A percentile compares a stretch with the other conserved stretches of the same genome.
These are phyloP conservation scores for Musa schizocarpa DNA, from an alignment of 176 grass and related monocot species.

Conservation along the genomic window DNA sequence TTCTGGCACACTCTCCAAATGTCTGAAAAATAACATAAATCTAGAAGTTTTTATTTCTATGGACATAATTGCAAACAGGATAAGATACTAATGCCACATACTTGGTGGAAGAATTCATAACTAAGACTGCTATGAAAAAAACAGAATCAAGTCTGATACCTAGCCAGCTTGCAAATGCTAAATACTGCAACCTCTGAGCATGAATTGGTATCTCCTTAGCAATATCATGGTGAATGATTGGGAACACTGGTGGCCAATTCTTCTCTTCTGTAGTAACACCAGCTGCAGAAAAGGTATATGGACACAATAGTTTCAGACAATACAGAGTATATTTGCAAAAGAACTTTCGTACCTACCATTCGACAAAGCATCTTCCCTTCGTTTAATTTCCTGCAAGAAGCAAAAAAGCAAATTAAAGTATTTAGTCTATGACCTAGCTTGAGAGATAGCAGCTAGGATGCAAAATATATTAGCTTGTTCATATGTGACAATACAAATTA, in stretches of 20 bases:
- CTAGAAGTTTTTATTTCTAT: background rate
- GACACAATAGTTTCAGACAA: background rate
- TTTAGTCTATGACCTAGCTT: background rate
- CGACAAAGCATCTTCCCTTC: conserved; percentile 61
- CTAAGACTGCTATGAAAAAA: background rate
- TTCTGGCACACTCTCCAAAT: too few relatives aligned
- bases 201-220: conserved; percentile 81
- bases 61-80: background rate
- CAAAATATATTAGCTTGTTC: too few relatives aligned
- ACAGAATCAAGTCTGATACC: conserved; percentile 20
- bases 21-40: too few relatives aligned
- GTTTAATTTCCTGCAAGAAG: conserved; percentile 55
- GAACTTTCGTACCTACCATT: conserved; percentile 29
- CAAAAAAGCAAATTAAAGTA: conserved; percentile 14
- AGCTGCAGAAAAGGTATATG: conserved; percentile 16
- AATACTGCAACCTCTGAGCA: conserved; percentile 75
- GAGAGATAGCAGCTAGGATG: too few relatives aligned
- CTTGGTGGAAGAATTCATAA: background rate
- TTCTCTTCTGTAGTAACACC: conserved; percentile 71
- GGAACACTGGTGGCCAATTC: conserved; percentile 84
- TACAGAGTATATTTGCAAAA: background rate
- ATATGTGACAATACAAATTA: background rate
- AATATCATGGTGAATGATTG: conserved; percentile 87
- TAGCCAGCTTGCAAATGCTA: conserved; percentile 82
- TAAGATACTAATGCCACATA: background rate